phyloP scores from a whole-genome alignment of 2,329 filamentous ascomycete species.

The Parastagonospora avenae region DNA sequence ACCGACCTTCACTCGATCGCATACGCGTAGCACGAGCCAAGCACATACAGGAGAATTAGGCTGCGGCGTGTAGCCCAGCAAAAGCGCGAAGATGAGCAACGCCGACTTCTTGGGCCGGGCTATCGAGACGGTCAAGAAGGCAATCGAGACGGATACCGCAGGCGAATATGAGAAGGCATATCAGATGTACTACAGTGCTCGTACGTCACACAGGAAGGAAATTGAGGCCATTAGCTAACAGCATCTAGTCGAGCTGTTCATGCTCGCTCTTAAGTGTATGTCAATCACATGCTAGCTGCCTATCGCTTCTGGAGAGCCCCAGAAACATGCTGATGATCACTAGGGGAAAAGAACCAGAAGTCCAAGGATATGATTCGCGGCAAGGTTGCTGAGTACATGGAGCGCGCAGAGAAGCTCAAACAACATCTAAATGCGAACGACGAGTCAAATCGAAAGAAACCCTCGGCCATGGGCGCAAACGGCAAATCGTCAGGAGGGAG shows the following conservation, averaged over 20 bases:
- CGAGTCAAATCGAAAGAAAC: conserved; percentile 68
- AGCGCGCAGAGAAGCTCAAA: conserved; percentile 97
- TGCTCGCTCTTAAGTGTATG: conserved; percentile 91
- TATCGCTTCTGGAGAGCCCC: not conserved
- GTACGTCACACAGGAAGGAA: conserved; percentile 30
- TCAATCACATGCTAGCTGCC: conserved; percentile 1
- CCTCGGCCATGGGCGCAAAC: conserved; percentile 73
- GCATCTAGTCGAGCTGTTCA: conserved; percentile 82
- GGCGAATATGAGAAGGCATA: conserved; percentile 98
- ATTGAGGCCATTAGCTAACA: conserved; percentile 17
- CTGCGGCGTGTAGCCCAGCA: conserved; percentile 9
- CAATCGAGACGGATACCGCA: conserved; percentile 93
- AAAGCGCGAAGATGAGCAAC: conserved; percentile 74
- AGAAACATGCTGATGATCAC: conserved; percentile 17
- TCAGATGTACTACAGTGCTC: conserved; percentile 88
- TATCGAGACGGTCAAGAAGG: conserved; percentile 96
- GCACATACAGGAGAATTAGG: not conserved
- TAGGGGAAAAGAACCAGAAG: conserved; percentile 91
- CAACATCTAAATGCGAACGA: conserved; percentile 80
- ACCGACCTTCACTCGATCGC: conserved; percentile 5
- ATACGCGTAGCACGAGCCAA: conserved; percentile 14
- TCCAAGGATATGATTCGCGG: conserved; percentile 97
- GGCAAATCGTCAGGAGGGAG: conserved; percentile 68
- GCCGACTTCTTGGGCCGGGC: conserved; percentile 96
- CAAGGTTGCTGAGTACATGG: conserved; percentile 97